Evolutionary conservation across 2,329 filamentous ascomycete genomes (phyloP).

Genomic region (Huntiella omanensis): DNA sequence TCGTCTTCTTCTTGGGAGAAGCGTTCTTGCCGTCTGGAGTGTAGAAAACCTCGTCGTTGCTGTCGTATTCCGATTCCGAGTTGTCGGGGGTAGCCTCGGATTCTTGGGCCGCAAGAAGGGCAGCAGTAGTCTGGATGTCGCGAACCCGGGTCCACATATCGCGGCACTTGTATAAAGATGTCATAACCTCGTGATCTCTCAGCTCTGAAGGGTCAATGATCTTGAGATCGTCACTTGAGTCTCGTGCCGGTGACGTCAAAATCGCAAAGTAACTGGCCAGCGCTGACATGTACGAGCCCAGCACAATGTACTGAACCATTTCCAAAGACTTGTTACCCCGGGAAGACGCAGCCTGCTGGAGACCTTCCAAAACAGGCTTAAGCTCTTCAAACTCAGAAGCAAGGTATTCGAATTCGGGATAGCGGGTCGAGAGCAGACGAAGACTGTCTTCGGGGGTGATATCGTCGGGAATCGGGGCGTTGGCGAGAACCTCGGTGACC

Average conservation of each 20-base stretch:
- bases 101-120: slow-evolving; percentile 10
- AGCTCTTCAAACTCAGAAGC: slow-evolving; percentile 62
- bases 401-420: slow-evolving; percentile 82
- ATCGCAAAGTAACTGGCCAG: slow-evolving; percentile 90
- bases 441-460: slow-evolving; percentile 59
- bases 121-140: slow-evolving; percentile 34
- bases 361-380: slow-evolving; percentile 41
- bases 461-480: slow-evolving; percentile 61
- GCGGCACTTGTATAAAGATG: slow-evolving; percentile 59
- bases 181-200: slow-evolving; percentile 82
- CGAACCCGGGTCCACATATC: slow-evolving; percentile 63
- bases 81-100: slow-evolving; percentile 12
- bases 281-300: slow-evolving; percentile 71
- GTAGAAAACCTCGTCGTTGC: slow-evolving; percentile 14
- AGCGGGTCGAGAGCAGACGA: slow-evolving; percentile 58
- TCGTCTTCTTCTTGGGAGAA: slow-evolving; percentile 19
- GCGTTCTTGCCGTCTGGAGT: slow-evolving; percentile 13
- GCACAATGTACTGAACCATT: slow-evolving; percentile 56
- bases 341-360: slow-evolving; percentile 38
- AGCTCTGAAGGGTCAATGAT: slow-evolving; percentile 60
- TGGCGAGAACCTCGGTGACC: slow-evolving; percentile 70
- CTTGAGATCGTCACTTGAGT: slow-evolving; percentile 29
- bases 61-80: slow-evolving; percentile 18
- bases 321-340: slow-evolving; percentile 34
- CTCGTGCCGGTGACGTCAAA: slow-evolving; percentile 59